Conservation (phyloP, 2,329 filamentous ascomycete genomes). For the Rhynchosporium agropyri region DNA sequence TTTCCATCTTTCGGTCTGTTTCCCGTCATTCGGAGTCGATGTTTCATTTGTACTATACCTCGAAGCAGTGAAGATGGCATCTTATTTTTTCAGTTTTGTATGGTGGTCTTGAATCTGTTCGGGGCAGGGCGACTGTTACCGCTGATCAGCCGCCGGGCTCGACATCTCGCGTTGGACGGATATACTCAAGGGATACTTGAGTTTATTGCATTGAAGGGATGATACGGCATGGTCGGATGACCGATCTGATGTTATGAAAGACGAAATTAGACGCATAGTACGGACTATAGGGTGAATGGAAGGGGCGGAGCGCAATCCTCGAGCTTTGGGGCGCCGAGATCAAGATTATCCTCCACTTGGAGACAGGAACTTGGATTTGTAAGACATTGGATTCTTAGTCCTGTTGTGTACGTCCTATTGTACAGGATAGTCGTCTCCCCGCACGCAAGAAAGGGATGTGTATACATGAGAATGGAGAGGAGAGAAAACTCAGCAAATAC, state of each 20-base stretch:
- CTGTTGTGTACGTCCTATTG: not conserved
- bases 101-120: not conserved
- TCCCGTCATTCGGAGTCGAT: not conserved
- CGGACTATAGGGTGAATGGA: not conserved
- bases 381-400: not conserved
- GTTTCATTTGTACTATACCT: slow-evolving; percentile 12
- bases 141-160: not conserved
- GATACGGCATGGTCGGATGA: not conserved
- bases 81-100: not conserved
- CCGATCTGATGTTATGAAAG: slow-evolving; percentile 19
- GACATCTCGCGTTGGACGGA: not conserved
- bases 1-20: not conserved
- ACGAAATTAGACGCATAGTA: not conserved
- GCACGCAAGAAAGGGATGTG: not conserved
- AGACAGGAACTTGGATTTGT: slow-evolving; percentile 6
- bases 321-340: not conserved
- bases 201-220: not conserved
- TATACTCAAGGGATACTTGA: slow-evolving; percentile 10
- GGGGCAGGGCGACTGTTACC: not conserved
- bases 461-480: slow-evolving; percentile 1
- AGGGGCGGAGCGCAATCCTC: not conserved
- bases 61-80: not conserved
- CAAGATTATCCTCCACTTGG: not conserved
- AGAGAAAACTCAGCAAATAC: not conserved
- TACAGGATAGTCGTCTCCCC: not conserved